Conservation (phyloP, 257 asterid species). For the Craterostigma plantagineum region DNA sequence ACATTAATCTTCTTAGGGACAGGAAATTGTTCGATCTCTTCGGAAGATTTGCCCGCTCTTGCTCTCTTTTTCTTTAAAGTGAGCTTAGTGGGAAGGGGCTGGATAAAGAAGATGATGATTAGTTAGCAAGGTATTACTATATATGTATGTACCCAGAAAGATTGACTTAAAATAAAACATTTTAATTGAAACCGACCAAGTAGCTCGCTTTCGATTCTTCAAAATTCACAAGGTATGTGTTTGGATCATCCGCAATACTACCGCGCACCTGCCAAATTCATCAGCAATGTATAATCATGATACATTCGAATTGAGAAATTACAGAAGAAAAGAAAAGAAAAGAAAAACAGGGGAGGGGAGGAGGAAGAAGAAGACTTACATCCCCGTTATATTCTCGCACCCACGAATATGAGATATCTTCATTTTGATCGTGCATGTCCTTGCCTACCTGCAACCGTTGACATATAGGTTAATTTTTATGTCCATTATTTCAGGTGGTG, state of each 20-base stretch:
- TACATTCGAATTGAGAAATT: no score
- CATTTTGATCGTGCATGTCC: slow-evolving; percentile 71
- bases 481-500: no score
- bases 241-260: slow-evolving; percentile 67
- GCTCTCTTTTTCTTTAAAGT: slow-evolving; percentile 62
- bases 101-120: slow-evolving; percentile 1
- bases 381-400: slow-evolving; percentile 90
- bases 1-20: slow-evolving; percentile 53
- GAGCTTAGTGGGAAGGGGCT: slow-evolving; percentile 49
- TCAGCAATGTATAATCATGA: no score
- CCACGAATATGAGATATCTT: slow-evolving; percentile 79
- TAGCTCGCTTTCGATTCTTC: slow-evolving; percentile 48
- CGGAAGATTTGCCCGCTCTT: slow-evolving; percentile 56
- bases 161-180: neutral
- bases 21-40: slow-evolving; percentile 62
- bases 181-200: slow-evolving; percentile 18
- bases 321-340: neutral
- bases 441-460: slow-evolving; percentile 51
- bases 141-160: neutral
- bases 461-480: no score
- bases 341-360: slow-evolving; percentile 11
- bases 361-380: slow-evolving; percentile 27
- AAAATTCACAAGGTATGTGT: slow-evolving; percentile 59
- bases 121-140: no score
- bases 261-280: slow-evolving; percentile 52